A percentile compares a stretch with the other conserved stretches of the same genome.
Evolutionary conservation across 768 basidiomycete species (phyloP).

Genomic region (Coprinopsis strossmayeri): DNA sequence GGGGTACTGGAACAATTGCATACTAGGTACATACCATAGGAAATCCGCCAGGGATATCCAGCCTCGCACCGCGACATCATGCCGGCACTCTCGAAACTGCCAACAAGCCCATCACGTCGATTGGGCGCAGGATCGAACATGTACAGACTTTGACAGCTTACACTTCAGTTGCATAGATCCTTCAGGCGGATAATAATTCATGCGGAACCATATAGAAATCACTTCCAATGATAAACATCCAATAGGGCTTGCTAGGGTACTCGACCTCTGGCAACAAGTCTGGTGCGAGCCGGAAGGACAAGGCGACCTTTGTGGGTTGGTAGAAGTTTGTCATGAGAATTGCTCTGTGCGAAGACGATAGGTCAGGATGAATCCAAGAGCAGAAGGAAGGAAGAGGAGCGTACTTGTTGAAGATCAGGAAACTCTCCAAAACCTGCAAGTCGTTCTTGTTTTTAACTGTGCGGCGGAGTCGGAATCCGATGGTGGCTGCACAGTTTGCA

Average conservation of each 20-base stretch:
- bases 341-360: constrained; percentile 37
- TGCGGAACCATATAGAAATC: constrained; percentile 92
- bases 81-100: too few relatives aligned
- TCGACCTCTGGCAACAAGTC: constrained; percentile 91
- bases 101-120: too few relatives aligned
- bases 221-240: constrained; percentile 92
- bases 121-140: too few relatives aligned
- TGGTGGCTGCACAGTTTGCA: constrained; percentile 80
- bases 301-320: constrained; percentile 95
- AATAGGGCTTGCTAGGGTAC: constrained; percentile 91
- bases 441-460: constrained; percentile 87
- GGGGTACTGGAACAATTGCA: too few relatives aligned
- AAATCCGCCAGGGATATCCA: too few relatives aligned
- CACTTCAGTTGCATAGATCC: too few relatives aligned
- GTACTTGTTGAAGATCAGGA: constrained; percentile 95
- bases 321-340: constrained; percentile 98
- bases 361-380: not conserved
- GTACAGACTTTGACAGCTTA: too few relatives aligned
- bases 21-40: too few relatives aligned
- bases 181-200: constrained; percentile 94
- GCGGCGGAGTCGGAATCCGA: constrained; percentile 83
- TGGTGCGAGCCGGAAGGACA: constrained; percentile 93
- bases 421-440: constrained; percentile 86
- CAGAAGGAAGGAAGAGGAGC: too few relatives aligned
- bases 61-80: too few relatives aligned